These are phyloP conservation scores for Vinca minor DNA, from an alignment of 257 asterid genomes.

Conservation along the genomic window DNA sequence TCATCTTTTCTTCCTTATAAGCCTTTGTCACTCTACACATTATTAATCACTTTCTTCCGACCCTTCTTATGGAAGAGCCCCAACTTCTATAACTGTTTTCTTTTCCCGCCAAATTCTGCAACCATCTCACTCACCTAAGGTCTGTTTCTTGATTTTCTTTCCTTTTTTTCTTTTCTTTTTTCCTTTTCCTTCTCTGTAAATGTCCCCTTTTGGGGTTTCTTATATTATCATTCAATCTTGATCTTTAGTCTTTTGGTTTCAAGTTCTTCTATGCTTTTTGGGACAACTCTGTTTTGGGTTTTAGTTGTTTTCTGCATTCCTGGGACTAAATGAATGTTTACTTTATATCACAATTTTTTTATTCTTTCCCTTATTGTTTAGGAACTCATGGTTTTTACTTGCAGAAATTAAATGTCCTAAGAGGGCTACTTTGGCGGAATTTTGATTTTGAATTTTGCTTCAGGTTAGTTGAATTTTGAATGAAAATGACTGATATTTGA, in stretches of 20 bases:
- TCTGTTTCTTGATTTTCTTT: background rate
- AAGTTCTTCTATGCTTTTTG: no score
- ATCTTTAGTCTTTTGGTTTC: no score
- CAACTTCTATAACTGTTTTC: background rate
- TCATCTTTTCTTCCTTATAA: background rate
- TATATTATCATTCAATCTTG: no score
- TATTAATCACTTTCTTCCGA: background rate
- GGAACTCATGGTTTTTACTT: no score
- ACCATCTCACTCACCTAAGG: constrained; percentile 5
- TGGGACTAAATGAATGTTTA: no score
- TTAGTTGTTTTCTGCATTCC: constrained; percentile 5
- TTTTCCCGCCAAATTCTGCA: background rate
- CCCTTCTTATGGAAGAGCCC: background rate
- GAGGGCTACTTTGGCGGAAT: background rate
- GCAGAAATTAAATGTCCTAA: no score
- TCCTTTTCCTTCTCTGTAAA: background rate
- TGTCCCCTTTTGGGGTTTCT: no score
- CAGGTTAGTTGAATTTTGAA: background rate
- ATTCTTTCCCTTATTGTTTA: no score
- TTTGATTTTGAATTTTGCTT: background rate
- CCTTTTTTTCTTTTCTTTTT: no score
- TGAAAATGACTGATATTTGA: background rate
- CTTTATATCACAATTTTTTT: no score
- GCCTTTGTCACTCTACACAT: background rate
- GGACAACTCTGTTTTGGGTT: background rate